phyloP scores from a whole-genome alignment of 2,329 filamentous ascomycete species.

The Pyrenophora graminea region DNA sequence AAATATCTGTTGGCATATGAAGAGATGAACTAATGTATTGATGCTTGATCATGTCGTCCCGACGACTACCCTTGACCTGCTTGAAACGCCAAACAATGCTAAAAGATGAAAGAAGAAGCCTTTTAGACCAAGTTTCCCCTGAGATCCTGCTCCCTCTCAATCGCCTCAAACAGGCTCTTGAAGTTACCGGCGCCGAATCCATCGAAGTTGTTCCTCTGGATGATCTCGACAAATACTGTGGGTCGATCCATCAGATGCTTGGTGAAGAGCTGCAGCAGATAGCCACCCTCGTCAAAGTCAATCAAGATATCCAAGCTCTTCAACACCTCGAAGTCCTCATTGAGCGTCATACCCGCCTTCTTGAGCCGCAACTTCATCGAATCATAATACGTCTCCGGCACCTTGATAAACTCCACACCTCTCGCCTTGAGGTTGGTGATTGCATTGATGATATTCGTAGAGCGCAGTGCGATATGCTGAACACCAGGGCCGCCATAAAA shows the following conservation, averaged over 20 bases:
- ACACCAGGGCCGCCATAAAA: slow-evolving; percentile 91
- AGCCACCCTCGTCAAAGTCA: slow-evolving; percentile 92
- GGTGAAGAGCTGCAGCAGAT: slow-evolving; percentile 67
- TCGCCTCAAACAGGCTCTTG: slow-evolving; percentile 92
- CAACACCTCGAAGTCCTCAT: slow-evolving; percentile 79
- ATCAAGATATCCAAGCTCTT: slow-evolving; percentile 84
- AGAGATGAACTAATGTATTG: slow-evolving; percentile 1
- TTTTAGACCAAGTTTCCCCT: slow-evolving; percentile 70
- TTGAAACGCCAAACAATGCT: background rate
- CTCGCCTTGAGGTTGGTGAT: slow-evolving; percentile 81
- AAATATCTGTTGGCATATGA: background rate
- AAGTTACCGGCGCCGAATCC: slow-evolving; percentile 96
- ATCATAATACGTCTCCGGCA: slow-evolving; percentile 84
- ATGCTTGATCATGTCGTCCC: background rate
- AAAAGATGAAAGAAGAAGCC: background rate
- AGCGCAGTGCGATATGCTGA: slow-evolving; percentile 90
- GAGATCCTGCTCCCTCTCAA: slow-evolving; percentile 87
- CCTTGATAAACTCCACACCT: slow-evolving; percentile 89
- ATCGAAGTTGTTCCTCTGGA: slow-evolving; percentile 86
- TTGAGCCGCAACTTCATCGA: slow-evolving; percentile 75
- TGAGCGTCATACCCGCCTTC: slow-evolving; percentile 62
- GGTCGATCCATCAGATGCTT: slow-evolving; percentile 89
- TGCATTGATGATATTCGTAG: slow-evolving; percentile 74
- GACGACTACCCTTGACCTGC: slow-evolving; percentile 1
- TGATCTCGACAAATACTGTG: slow-evolving; percentile 95